Evolutionary conservation across 2,329 filamentous ascomycete genomes (phyloP).

Genomic region (Leptographium flavum): DNA sequence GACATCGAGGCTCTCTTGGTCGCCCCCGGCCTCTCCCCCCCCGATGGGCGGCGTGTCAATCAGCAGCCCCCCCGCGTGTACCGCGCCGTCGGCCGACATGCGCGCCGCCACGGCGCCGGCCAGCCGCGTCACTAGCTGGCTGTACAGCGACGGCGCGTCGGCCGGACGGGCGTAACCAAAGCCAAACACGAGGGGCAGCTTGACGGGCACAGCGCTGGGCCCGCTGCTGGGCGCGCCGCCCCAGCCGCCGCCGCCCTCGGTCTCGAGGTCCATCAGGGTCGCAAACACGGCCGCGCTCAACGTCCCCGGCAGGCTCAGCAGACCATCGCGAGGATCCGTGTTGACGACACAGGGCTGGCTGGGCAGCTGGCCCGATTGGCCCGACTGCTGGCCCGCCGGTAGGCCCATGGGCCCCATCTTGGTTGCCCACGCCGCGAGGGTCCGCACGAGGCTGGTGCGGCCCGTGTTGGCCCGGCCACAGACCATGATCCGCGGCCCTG

Average conservation of each 20-base stretch:
- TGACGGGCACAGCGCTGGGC: slow-evolving; percentile 75
- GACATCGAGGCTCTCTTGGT: slow-evolving; percentile 46
- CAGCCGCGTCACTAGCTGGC: slow-evolving; percentile 58
- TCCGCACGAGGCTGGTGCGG: slow-evolving; percentile 70
- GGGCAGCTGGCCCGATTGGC: neutral
- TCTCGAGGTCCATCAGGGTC: slow-evolving; percentile 67
- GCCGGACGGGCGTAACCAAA: slow-evolving; percentile 63
- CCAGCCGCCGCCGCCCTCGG: slow-evolving; percentile 64
- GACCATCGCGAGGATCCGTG: slow-evolving; percentile 65
- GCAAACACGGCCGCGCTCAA: slow-evolving; percentile 78
- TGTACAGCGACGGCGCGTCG: slow-evolving; percentile 59
- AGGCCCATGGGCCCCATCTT: too few relatives aligned
- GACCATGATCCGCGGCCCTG: slow-evolving; percentile 69
- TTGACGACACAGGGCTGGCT: slow-evolving; percentile 66
- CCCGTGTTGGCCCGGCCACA: slow-evolving; percentile 66
- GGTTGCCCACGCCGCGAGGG: slow-evolving; percentile 65
- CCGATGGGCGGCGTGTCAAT: slow-evolving; percentile 70
- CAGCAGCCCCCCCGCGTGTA: slow-evolving; percentile 63
- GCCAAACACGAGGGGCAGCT: slow-evolving; percentile 82
- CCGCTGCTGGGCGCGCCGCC: slow-evolving; percentile 84
- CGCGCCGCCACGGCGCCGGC: slow-evolving; percentile 66
- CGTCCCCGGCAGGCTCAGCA: slow-evolving; percentile 66
- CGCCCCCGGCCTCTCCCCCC: neutral
- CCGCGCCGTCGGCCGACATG: slow-evolving; percentile 58
- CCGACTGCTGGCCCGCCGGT: too few relatives aligned